phyloP scores from a whole-genome alignment of 2,329 filamentous ascomycete species.

The Nemania sp. region DNA sequence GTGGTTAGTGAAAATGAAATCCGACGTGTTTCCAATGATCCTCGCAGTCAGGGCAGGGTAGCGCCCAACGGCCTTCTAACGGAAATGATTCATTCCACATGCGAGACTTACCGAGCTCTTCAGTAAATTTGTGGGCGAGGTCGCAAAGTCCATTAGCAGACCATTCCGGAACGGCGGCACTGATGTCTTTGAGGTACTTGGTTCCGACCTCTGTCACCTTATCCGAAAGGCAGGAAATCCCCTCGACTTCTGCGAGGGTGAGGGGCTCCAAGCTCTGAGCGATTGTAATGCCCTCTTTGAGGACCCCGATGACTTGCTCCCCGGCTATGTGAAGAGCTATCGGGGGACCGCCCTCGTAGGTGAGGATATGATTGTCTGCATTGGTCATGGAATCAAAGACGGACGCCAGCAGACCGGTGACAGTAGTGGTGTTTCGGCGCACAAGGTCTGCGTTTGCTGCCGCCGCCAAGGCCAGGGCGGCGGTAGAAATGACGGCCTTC shows the following conservation, averaged over 20 bases:
- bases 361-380: slow-evolving; percentile 21
- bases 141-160: slow-evolving; percentile 20
- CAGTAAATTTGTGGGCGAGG: slow-evolving; percentile 7
- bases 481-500: slow-evolving; percentile 13
- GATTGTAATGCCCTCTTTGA: background rate
- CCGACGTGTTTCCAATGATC: no score
- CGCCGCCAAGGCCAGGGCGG: slow-evolving; percentile 1
- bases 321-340: slow-evolving; percentile 19
- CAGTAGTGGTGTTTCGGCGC: background rate
- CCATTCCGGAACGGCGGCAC: slow-evolving; percentile 7
- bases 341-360: slow-evolving; percentile 8
- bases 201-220: slow-evolving; percentile 11
- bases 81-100: background rate
- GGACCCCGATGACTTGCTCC: slow-evolving; percentile 7
- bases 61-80: background rate
- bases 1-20: background rate
- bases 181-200: slow-evolving; percentile 21
- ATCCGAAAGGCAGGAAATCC: slow-evolving; percentile 10
- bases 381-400: slow-evolving; percentile 19
- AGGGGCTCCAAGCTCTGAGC: slow-evolving; percentile 17
- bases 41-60: no score
- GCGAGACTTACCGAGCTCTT: slow-evolving; percentile 17
- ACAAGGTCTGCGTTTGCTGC: background rate
- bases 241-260: slow-evolving; percentile 24
- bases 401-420: slow-evolving; percentile 10